phyloP scores from a whole-genome alignment of 1,284 basidiomycete genomes.

The Ceratobasidium sp. region DNA sequence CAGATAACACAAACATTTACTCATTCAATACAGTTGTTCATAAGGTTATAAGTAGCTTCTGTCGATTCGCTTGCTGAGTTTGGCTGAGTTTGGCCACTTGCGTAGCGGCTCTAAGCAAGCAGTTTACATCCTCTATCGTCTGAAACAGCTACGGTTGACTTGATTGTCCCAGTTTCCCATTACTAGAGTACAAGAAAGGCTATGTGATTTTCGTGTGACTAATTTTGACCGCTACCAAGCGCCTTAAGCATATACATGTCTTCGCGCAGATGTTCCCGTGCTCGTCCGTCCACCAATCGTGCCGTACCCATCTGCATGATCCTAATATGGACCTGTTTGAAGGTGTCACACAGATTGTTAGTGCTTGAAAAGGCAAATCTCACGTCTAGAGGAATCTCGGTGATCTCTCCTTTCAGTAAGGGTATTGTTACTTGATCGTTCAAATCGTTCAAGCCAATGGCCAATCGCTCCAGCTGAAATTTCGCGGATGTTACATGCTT shows the following conservation, averaged over 20 bases:
- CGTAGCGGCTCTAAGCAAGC: too few species aligned
- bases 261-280: conserved; percentile 33
- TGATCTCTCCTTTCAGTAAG: neutral
- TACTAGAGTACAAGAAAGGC: neutral
- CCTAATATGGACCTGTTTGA: conserved; percentile 44
- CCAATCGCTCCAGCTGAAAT: conserved; percentile 10
- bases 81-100: too few species aligned
- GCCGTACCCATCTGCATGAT: conserved; percentile 45
- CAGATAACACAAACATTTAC: too few species aligned
- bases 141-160: too few species aligned
- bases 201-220: neutral
- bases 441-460: neutral
- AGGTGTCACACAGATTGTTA: neutral
- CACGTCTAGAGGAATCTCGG: neutral
- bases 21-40: too few species aligned
- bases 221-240: neutral
- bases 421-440: conserved; percentile 9
- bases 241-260: conserved; percentile 29
- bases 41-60: too few species aligned
- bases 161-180: neutral
- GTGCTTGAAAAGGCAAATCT: neutral
- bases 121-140: too few species aligned
- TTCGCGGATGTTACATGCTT: neutral
- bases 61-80: too few species aligned
- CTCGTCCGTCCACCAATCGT: conserved; percentile 32